Conservation (phyloP, 768 basidiomycete species). For the Omphalotus guepiniiformis region DNA sequence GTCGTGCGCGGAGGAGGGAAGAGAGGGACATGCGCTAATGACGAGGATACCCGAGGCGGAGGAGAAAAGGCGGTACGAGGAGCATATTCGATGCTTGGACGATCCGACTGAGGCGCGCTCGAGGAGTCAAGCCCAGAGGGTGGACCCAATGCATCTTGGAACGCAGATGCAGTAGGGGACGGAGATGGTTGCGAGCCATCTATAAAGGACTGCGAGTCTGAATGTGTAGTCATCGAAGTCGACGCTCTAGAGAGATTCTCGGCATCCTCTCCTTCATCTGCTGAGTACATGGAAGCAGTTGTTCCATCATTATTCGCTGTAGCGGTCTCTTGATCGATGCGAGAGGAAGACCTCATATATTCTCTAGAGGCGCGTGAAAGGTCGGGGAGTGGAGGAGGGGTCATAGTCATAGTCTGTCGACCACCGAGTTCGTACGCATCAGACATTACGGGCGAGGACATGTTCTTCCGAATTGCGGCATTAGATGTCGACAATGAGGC, state of each 20-base stretch:
- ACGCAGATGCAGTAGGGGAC: slow-evolving; percentile 80
- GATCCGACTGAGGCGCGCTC: slow-evolving; percentile 16
- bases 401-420: slow-evolving; percentile 29
- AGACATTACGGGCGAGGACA: slow-evolving; percentile 51
- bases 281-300: no score
- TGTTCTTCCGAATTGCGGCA: no score
- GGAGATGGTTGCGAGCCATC: no score
- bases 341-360: no score
- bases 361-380: slow-evolving; percentile 26
- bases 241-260: slow-evolving; percentile 33
- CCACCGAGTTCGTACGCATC: slow-evolving; percentile 42
- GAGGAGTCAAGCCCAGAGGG: no score
- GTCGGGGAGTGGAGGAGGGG: slow-evolving; percentile 35
- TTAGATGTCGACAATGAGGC: slow-evolving; percentile 41
- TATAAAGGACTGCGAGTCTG: background rate
- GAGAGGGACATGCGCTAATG: slow-evolving; percentile 50
- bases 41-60: slow-evolving; percentile 60
- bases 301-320: no score
- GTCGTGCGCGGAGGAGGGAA: slow-evolving; percentile 51
- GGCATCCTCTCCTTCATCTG: slow-evolving; percentile 38
- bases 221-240: slow-evolving; percentile 38
- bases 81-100: slow-evolving; percentile 6
- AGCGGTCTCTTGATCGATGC: no score
- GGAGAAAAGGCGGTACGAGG: slow-evolving; percentile 42
- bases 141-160: slow-evolving; percentile 54